phyloP scores from a whole-genome alignment of 805 yeast species.

The Danielozyma ontarioensis region DNA sequence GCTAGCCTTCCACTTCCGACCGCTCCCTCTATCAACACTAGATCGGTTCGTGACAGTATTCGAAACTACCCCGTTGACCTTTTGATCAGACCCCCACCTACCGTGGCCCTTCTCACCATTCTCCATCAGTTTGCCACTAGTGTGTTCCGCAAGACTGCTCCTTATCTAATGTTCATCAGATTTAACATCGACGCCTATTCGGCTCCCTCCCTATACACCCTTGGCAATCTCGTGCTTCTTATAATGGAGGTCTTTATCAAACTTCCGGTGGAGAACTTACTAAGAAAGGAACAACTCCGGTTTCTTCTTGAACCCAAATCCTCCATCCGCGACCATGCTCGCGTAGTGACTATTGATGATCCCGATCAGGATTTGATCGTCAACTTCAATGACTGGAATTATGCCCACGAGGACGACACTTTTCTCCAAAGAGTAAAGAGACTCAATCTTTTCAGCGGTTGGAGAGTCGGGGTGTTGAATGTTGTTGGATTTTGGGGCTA shows the following conservation, averaged over 20 bases:
- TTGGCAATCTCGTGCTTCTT: slow-evolving; percentile 56
- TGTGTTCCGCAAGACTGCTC: slow-evolving; percentile 62
- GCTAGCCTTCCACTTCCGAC: not conserved
- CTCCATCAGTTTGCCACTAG: slow-evolving; percentile 57
- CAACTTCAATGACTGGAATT: slow-evolving; percentile 45
- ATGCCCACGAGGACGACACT: slow-evolving; percentile 35
- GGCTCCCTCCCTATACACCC: slow-evolving; percentile 55
- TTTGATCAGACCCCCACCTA: slow-evolving; percentile 52
- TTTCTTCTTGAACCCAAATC: slow-evolving; percentile 45
- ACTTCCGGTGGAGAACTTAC: slow-evolving; percentile 82
- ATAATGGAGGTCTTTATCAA: slow-evolving; percentile 66
- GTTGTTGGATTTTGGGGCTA: slow-evolving; percentile 82
- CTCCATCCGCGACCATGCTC: slow-evolving; percentile 27
- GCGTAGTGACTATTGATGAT: slow-evolving; percentile 39
- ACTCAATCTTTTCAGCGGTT: slow-evolving; percentile 67
- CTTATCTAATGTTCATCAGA: slow-evolving; percentile 53
- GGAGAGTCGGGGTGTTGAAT: slow-evolving; percentile 83
- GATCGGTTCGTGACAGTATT: slow-evolving; percentile 72
- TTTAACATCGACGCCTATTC: slow-evolving; percentile 64
- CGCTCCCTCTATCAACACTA: slow-evolving; percentile 18
- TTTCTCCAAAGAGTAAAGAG: slow-evolving; percentile 18
- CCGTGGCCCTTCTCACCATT: slow-evolving; percentile 41
- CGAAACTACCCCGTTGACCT: slow-evolving; percentile 51
- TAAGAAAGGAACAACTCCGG: slow-evolving; percentile 77
- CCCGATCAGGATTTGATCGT: slow-evolving; percentile 52